phyloP scores from a whole-genome alignment of 306 rosid species.

The Casuarina equisetifolia region DNA sequence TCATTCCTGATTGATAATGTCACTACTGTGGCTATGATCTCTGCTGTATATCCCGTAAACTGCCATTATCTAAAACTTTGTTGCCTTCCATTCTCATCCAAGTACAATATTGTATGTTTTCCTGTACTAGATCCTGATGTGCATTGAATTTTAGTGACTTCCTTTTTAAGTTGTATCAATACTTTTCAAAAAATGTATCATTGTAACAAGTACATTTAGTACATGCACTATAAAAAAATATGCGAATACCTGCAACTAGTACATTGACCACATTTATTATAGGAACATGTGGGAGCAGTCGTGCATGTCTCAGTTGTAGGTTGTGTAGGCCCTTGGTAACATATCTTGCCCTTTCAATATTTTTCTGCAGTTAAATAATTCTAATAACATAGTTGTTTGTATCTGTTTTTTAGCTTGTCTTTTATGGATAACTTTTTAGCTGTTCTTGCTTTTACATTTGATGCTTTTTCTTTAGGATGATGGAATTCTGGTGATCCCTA shows the following conservation, averaged over 20 bases:
- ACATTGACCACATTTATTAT: not conserved
- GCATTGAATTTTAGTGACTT: not conserved
- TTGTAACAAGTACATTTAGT: not conserved
- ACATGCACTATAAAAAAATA: too few species aligned
- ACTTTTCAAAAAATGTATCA: not conserved
- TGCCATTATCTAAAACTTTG: not conserved
- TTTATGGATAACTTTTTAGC: not conserved
- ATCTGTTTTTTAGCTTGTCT: not conserved
- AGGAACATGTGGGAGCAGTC: not conserved
- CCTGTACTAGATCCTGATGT: not conserved
- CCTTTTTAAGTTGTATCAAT: not conserved
- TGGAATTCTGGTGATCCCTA: slow-evolving; percentile 89
- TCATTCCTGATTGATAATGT: not conserved
- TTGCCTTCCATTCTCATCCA: not conserved
- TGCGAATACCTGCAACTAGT: not conserved
- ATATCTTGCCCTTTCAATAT: not conserved
- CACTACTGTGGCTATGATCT: not conserved
- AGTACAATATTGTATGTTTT: not conserved
- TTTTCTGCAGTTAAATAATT: not conserved
- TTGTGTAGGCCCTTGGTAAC: not conserved
- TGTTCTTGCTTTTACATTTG: slow-evolving; percentile 2
- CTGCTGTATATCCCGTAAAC: not conserved
- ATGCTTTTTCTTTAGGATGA: slow-evolving; percentile 62
- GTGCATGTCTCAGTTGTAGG: not conserved
- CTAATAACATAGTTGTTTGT: not conserved